These are phyloP conservation scores for Tagetes patula DNA, from an alignment of 129 eudicot genomes.

Conservation along the genomic window DNA sequence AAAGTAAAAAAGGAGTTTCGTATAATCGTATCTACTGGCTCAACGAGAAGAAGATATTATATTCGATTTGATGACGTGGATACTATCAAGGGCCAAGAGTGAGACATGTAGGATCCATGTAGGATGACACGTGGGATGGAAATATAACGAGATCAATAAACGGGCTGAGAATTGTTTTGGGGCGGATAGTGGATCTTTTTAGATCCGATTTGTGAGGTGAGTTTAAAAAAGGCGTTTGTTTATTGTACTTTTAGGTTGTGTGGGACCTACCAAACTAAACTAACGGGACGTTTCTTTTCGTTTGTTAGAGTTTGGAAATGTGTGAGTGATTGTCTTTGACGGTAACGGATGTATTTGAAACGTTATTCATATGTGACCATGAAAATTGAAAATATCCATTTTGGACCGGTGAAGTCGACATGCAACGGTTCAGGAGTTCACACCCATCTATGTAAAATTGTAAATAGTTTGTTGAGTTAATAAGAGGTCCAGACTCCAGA, in stretches of 20 bases:
- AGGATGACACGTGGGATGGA: conserved; percentile 38
- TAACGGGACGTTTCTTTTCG: conserved; percentile 4
- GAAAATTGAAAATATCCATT: not conserved
- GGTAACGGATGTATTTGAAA: not conserved
- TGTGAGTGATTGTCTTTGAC: conserved; percentile 6
- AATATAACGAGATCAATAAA: conserved; percentile 43
- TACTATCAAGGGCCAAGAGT: conserved; percentile 19
- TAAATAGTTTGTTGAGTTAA: too few relatives aligned
- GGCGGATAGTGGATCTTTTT: conserved; percentile 41
- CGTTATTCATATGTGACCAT: not conserved
- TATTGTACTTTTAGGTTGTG: not conserved
- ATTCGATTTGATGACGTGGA: conserved; percentile 41
- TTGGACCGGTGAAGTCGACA: not conserved
- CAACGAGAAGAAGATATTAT: conserved; percentile 24
- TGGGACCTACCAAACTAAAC: not conserved
- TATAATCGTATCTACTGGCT: conserved; percentile 23
- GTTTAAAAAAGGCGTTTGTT: conserved; percentile 36
- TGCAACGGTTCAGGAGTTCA: not conserved
- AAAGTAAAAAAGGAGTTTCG: conserved; percentile 11
- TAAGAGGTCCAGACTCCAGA: too few relatives aligned
- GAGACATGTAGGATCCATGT: conserved; percentile 38
- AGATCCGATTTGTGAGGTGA: conserved; percentile 40
- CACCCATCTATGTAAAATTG: not conserved
- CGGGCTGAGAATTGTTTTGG: conserved; percentile 32
- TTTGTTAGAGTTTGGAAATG: not conserved